Conservation (phyloP, 331 rosid species). For the Quercus phellos region DNA sequence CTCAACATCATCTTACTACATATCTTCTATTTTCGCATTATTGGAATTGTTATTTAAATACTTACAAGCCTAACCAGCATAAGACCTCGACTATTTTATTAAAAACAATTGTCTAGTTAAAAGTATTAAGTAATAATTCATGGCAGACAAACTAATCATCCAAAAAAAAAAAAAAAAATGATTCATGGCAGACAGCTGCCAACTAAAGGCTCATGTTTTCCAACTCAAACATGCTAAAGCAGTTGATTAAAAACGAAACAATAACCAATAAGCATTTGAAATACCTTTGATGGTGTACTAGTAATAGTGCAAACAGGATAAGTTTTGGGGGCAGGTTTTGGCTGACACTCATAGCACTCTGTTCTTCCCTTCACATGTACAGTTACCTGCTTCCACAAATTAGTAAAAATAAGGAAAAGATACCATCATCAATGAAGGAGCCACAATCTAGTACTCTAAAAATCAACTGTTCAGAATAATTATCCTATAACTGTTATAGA, state of each 20-base stretch:
- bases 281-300: constrained; percentile 97
- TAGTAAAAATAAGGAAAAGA: constrained; percentile 4
- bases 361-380: constrained; percentile 95
- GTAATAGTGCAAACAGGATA: constrained; percentile 99
- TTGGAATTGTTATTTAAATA: neutral
- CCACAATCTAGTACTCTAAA: neutral
- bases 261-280: neutral
- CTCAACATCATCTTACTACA: constrained; percentile 3
- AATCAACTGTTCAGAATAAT: neutral
- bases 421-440: constrained; percentile 12
- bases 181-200: neutral
- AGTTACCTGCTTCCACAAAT: constrained; percentile 63
- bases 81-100: neutral
- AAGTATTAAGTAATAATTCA: neutral
- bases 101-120: neutral
- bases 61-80: neutral
- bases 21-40: neutral
- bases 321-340: constrained; percentile 96
- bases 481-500: neutral
- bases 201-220: neutral
- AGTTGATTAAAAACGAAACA: neutral
- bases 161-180: too few relatives aligned
- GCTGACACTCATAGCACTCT: constrained; percentile 97
- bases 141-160: neutral
- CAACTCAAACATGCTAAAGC: neutral